Percentiles rank a stretch among this genome's conserved stretches.
Conservation (phyloP, 2,329 filamentous ascomycete genomes). For the Septoria petroselini region DNA sequence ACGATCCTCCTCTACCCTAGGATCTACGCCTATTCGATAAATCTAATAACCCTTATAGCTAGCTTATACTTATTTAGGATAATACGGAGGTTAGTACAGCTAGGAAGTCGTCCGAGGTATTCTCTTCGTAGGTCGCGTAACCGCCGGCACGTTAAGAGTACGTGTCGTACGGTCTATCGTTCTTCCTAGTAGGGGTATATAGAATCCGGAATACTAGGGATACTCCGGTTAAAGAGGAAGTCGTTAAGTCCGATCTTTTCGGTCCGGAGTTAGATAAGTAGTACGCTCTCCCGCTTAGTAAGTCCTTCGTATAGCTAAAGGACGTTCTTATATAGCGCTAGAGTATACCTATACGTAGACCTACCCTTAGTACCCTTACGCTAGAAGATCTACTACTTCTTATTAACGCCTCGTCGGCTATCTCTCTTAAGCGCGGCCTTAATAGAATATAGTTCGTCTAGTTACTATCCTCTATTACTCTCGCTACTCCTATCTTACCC, state of each 20-base stretch:
- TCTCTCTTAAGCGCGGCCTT: neutral
- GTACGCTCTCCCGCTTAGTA: neutral
- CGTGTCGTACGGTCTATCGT: constrained; percentile 18
- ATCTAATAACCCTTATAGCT: constrained; percentile 19
- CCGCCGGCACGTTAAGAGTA: constrained; percentile 18
- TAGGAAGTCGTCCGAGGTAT: constrained; percentile 3
- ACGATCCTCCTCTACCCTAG: constrained; percentile 17
- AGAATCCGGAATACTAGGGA: constrained; percentile 12
- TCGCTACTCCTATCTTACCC: neutral
- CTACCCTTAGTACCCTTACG: neutral
- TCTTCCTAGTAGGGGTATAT: constrained; percentile 15
- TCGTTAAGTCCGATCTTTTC: constrained; percentile 13
- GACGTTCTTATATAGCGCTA: neutral
- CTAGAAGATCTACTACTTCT: neutral
- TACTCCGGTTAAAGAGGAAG: constrained; percentile 11
- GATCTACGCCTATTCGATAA: constrained; percentile 18
- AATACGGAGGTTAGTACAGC: constrained; percentile 12
- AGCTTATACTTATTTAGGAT: constrained; percentile 20
- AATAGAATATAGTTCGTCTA: neutral
- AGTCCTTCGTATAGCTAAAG: neutral
- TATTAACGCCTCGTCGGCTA: neutral
- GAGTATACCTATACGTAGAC: neutral
- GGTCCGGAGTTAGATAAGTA: neutral
- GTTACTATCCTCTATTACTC: neutral
- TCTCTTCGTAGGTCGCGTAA: constrained; percentile 16